phyloP scores from a whole-genome alignment of 192 early-diverging fungal species.

The Chytriomyces sp. region DNA sequence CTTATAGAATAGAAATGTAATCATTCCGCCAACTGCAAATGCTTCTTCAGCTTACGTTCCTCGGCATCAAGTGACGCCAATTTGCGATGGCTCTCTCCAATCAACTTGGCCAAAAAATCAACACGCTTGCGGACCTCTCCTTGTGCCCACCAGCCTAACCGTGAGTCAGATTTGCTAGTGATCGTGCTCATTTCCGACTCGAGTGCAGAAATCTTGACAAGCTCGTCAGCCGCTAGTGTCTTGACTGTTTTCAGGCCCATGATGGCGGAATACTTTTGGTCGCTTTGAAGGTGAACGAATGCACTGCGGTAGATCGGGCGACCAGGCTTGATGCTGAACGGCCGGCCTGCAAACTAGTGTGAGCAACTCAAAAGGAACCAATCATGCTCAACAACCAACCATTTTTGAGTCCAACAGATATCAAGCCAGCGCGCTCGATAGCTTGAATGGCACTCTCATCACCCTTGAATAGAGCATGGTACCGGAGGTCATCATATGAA shows the following conservation, averaged over 20 bases:
- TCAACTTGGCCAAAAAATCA: conserved; percentile 33
- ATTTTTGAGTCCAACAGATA: conserved; percentile 74
- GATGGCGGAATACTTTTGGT: conserved; percentile 70
- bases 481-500: conserved; percentile 83
- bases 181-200: conserved; percentile 43
- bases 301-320: conserved; percentile 82
- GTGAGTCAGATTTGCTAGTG: conserved; percentile 12
- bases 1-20: too few relatives aligned
- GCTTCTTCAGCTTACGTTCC: conserved; percentile 39
- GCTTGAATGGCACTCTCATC: conserved; percentile 76
- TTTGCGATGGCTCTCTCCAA: conserved; percentile 32
- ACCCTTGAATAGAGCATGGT: conserved; percentile 82
- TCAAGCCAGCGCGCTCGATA: conserved; percentile 90
- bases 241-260: conserved; percentile 68
- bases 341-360: conserved; percentile 63
- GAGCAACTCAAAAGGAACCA: conserved; percentile 22
- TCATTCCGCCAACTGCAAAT: conserved; percentile 42
- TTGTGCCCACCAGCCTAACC: conserved; percentile 1
- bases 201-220: conserved; percentile 35
- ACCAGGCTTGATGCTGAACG: conserved; percentile 74
- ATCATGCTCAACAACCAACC: conserved; percentile 43
- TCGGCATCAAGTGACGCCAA: conserved; percentile 32
- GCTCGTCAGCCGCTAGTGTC: conserved; percentile 36
- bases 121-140: conserved; percentile 28
- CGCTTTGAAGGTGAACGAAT: conserved; percentile 74